These are phyloP conservation scores for Passiflora organensis DNA, from an alignment of 345 rosid genomes.

Conservation along the genomic window DNA sequence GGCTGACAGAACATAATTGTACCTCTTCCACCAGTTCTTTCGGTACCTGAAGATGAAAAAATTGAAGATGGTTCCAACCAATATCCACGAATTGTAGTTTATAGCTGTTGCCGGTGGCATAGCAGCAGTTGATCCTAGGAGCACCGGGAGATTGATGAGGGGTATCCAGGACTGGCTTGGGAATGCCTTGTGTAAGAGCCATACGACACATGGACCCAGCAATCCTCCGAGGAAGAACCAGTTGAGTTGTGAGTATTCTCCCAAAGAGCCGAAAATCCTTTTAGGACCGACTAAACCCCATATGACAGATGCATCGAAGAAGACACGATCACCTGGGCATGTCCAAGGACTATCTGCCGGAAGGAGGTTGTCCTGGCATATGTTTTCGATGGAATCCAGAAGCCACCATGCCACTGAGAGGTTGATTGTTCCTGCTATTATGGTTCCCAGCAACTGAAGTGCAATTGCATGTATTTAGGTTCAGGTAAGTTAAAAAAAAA, in stretches of 20 bases:
- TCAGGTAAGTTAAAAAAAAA: too few species aligned
- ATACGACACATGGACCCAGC: slow-evolving; percentile 9
- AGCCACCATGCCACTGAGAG: slow-evolving; percentile 17
- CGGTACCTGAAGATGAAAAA: slow-evolving; percentile 15
- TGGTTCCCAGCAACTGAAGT: slow-evolving; percentile 9
- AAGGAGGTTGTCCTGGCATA: slow-evolving; percentile 15
- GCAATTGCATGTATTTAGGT: background rate
- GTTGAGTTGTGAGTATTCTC: slow-evolving; percentile 9
- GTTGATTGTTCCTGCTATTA: slow-evolving; percentile 13
- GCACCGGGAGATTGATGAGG: slow-evolving; percentile 15
- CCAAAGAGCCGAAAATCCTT: slow-evolving; percentile 9
- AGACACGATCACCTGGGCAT: slow-evolving; percentile 8
- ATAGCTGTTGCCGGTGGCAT: slow-evolving; percentile 21
- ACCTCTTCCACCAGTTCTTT: slow-evolving; percentile 36
- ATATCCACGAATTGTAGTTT: slow-evolving; percentile 16
- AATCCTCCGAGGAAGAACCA: slow-evolving; percentile 20
- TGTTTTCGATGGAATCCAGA: slow-evolving; percentile 3
- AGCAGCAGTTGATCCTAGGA: slow-evolving; percentile 12
- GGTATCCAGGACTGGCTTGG: slow-evolving; percentile 19
- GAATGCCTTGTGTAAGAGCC: slow-evolving; percentile 15
- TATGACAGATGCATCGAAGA: slow-evolving; percentile 17
- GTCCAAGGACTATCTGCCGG: slow-evolving; percentile 17
- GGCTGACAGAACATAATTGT: slow-evolving; percentile 42
- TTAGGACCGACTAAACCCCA: slow-evolving; percentile 13
- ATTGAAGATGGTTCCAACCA: slow-evolving; percentile 13